Evolutionary conservation across 805 yeast genomes (phyloP).

Genomic region (Barnettozyma siamensis): DNA sequence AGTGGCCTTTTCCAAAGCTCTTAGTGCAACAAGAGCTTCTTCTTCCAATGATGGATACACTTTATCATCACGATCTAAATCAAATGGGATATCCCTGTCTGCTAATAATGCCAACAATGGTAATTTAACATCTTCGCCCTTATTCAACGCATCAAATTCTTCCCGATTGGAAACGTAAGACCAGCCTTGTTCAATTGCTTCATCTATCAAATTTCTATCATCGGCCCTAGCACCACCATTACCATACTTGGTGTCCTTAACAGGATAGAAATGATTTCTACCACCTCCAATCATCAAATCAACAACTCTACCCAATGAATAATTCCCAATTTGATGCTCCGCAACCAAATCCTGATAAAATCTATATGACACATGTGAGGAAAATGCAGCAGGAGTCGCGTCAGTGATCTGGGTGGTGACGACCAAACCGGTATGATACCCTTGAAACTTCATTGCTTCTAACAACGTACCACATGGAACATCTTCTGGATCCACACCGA

Average conservation of each 20-base stretch:
- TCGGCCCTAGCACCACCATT: conserved; percentile 61
- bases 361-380: conserved; percentile 72
- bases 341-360: conserved; percentile 82
- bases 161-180: conserved; percentile 52
- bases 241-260: conserved; percentile 27
- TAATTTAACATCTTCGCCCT: conserved; percentile 58
- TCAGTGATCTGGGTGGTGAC: conserved; percentile 91
- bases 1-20: conserved; percentile 60
- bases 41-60: conserved; percentile 76
- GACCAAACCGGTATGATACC: conserved; percentile 82
- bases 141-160: conserved; percentile 49
- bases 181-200: conserved; percentile 61
- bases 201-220: conserved; percentile 57
- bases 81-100: conserved; percentile 76
- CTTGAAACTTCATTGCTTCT: conserved; percentile 80
- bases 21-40: conserved; percentile 68
- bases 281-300: conserved; percentile 93
- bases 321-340: conserved; percentile 76
- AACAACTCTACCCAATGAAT: conserved; percentile 72
- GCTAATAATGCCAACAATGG: conserved; percentile 79
- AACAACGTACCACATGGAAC: conserved; percentile 83
- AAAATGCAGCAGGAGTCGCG: conserved; percentile 91
- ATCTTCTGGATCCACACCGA: conserved; percentile 67
- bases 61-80: conserved; percentile 60
- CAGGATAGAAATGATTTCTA: conserved; percentile 71